A percentile compares a stretch with the other conserved stretches of the same genome.
phyloP scores from a whole-genome alignment of 768 basidiomycete genomes.

The Termitomyces bulborhizus region DNA sequence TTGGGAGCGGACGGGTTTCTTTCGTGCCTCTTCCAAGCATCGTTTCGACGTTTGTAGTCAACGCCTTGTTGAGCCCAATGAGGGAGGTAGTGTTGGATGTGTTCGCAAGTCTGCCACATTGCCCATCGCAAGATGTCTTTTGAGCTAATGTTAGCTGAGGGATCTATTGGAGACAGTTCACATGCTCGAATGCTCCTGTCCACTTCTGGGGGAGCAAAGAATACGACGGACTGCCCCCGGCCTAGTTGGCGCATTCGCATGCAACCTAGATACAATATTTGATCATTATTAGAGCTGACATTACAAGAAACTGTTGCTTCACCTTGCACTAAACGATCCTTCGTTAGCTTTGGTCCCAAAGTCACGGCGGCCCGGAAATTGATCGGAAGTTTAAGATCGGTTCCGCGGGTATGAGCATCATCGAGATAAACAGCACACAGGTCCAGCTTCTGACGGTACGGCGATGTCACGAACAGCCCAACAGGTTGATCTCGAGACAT shows the following conservation, averaged over 20 bases:
- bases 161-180: background rate
- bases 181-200: background rate
- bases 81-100: background rate
- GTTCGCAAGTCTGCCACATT: background rate
- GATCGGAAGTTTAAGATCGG: constrained; percentile 44
- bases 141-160: background rate
- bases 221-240: background rate
- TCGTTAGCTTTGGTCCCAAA: background rate
- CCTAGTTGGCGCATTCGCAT: background rate
- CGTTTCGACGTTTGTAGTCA: background rate
- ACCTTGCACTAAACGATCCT: background rate
- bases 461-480: constrained; percentile 32
- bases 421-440: constrained; percentile 37
- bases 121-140: background rate
- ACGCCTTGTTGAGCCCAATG: background rate
- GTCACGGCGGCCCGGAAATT: constrained; percentile 13
- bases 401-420: constrained; percentile 47
- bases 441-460: constrained; percentile 23
- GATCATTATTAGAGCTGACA: background rate
- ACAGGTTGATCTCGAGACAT: constrained; percentile 28
- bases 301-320: background rate
- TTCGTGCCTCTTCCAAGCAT: background rate
- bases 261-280: background rate
- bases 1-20: background rate
- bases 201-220: background rate